Base-by-base conservation (phyloP, 225 moss, liverwort and hornwort species). In the Anthoceros angustus region DNA sequence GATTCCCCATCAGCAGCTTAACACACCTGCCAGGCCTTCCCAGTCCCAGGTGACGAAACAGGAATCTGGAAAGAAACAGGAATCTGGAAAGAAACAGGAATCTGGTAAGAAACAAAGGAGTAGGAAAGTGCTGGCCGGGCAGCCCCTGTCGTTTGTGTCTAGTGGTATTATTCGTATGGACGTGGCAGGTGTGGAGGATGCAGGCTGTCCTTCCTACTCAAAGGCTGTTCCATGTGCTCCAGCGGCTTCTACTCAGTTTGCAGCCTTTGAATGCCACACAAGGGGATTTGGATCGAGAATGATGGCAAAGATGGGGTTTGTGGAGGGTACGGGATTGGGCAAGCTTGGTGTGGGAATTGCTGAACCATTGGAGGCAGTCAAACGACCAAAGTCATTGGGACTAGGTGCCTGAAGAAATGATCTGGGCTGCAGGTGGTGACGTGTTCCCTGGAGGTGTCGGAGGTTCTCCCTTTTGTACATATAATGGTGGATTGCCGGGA, bases 301-400 rank as follows among this genome's bases (percentile, higher is more conserved):
- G 82, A 87, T 98, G 95, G 85, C 88, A 0, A 92, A 83, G 65
- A 98, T 98, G 91, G 92, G 92, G 55, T 92, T 86, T 64, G 80
- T 78, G 39, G 86, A 89, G 77, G 98, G 91, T 12, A 75, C 76
- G 55, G 98, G 98, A 25, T 86, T 98, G 42, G 98, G 98, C 55
- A 85, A 84, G 66, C 84, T 87, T 12, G 81, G 86, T 25, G 87
- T 87, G 76, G 98, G 98, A 40, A 89, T 98, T 67, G 79, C 70
- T 61, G 82, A 77, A 66, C 98, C 92, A 8, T 60, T 92, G 62
- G 88, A 98, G 77, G 88, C 88, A 68, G 76, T 98, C 62, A 84
- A 75, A 74, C 80, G 98, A 38, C 87, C 92, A 0, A 91, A 79
- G 63, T 87, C 89, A n/a, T 79, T 98, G 42, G 98, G 98, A 48